Evolutionary conservation across 2,329 filamentous ascomycete species (phyloP), one percentile per base, ranked within the genome.

Genomic region (Penicillium sp.): DNA sequence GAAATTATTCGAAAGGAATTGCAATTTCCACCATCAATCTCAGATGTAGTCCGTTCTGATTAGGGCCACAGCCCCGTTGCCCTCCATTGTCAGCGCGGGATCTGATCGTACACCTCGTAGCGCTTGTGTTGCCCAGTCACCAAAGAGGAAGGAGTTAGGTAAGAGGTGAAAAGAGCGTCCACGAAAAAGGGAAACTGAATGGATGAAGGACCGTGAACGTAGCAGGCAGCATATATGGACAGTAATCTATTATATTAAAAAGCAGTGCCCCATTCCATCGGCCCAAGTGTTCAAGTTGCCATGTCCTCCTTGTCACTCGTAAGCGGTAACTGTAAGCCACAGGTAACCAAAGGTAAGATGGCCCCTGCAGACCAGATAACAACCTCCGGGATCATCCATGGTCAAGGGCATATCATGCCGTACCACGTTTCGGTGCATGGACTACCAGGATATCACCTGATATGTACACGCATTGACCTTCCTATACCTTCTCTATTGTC

Each of bases 401-500:
- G 33, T 35, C 51, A 46, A 53, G 56, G 23, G 47, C 61, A 63
- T 63, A 63, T 64, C 62, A 64, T 43, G 48, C 52, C 56, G 62
- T 64, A 63, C 59, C 62, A 65, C 62, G 62, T 65, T 64, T 62
- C 62, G 54, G 55, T 64, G 60, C 59, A 60, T 57, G 52, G 42
- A 40, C 53, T 51, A 25, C 60, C 59, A 58, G 62, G 56, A 61
- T 64, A 46, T 55, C 50, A 61, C 51, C 56, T 61, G 54, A 54
- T 61, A 46, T 37, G 33, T 37, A 18, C 48, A 46, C 55, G 52
- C 54, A 56, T 53, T 45, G 58, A 52, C 53, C 55, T 48, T 33
- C 15, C 18, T n/a, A n/a, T n/a, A n/a, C n/a, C n/a, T n/a, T 22
- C 29, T 31, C 29, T 37, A n/a, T n/a, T n/a, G n/a, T n/a, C n/a